Percentiles rank a stretch among this genome's conserved stretches.
Conservation (phyloP, 306 rosid species). For the Sicyos baderoa region DNA sequence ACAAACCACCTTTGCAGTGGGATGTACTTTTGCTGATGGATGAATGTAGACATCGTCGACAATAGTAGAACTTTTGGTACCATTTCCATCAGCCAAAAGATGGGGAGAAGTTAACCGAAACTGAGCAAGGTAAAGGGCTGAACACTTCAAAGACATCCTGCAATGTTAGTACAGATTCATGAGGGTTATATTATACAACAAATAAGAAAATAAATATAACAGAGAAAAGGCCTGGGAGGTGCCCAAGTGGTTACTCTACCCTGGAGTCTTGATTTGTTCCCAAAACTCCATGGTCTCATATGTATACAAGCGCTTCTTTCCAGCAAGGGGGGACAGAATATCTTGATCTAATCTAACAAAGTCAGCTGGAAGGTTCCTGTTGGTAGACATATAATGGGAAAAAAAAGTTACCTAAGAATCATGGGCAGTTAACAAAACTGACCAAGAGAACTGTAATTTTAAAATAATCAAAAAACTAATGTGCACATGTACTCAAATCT, state of each 20-base stretch:
- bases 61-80: constrained; percentile 51
- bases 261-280: constrained; percentile 99
- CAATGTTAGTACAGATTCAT: constrained; percentile 28
- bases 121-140: constrained; percentile 80
- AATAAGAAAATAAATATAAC: background rate
- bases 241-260: constrained; percentile 33
- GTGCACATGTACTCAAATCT: background rate
- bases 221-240: background rate
- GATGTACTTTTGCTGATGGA: constrained; percentile 94
- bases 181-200: constrained; percentile 13
- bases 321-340: constrained; percentile 93
- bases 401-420: background rate
- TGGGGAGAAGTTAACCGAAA: constrained; percentile 63
- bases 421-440: background rate
- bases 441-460: background rate
- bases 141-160: constrained; percentile 95
- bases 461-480: background rate
- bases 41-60: constrained; percentile 78
- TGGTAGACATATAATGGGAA: constrained; percentile 17
- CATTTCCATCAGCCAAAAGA: constrained; percentile 73
- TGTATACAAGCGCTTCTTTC: constrained; percentile 80
- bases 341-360: constrained; percentile 96
- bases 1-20: constrained; percentile 63
- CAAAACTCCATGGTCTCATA: constrained; percentile 83
- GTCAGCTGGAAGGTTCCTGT: constrained; percentile 67